Evolutionary conservation across 768 basidiomycete species (phyloP), one percentile per base, ranked within the genome.

Genomic region (Tulasnella sp.): DNA sequence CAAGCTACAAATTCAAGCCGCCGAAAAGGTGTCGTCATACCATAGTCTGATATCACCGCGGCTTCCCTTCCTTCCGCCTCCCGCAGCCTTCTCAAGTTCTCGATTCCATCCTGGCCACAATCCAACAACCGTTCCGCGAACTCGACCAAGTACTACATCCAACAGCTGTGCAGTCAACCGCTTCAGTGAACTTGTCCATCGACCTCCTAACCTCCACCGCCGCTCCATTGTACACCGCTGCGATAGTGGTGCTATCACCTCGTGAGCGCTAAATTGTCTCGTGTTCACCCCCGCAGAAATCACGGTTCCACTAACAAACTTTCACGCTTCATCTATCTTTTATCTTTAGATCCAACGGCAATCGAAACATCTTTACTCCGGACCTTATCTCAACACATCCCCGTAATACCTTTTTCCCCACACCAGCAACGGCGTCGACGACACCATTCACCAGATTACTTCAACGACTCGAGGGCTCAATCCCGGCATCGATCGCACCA

Each of bases 161-260:
- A 31, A 38, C 73, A 11, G 39, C 34, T n/a, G 31, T 45, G 40
- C 22, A 34, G 3, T 52, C 75, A 15, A 70, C 64, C 75, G 67
- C n/a, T 34, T 31, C 38, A 37, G 14, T 36, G 39, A 54, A 37
- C 34, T 31, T 76, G 9, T 69, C 69, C 19, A 40, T 40, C 31
- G 67, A 45, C 34, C 45, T 76, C 17, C 40, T 70, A 39, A 38
- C 75, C 38, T 76, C 67, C 34, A 38, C 67, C 36, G 38, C 75
- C 64, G 67, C 75, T n/a, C 67, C 75, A 8, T 39, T 70, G n/a
- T 76, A 71, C 39, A 76, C 75, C 36, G 75, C 75, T 25, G 67
- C 69, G 25, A 42, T 70, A n/a, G 67, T 76, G 29, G 52, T 76
- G 11, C 40, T 70, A 5, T 76, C 67, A 9, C n/a, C 75, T 71